Base-by-base conservation (phyloP, 495 filamentous ascomycete genomes). In the Tuber calosporum region DNA sequence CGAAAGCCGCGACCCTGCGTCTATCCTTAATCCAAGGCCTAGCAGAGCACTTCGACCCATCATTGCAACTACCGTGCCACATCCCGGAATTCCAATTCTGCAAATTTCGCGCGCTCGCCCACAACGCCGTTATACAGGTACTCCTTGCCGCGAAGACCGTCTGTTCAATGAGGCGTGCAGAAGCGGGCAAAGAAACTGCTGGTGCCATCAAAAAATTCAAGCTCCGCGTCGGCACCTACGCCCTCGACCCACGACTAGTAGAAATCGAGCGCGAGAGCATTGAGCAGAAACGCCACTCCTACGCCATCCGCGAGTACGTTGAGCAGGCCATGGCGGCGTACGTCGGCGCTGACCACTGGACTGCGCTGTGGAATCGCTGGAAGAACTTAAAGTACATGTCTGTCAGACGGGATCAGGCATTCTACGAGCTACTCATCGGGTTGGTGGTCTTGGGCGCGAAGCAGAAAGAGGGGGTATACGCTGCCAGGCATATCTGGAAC, bases 341-440 rank as follows among this genome's bases (percentile, higher is more conserved):
- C 77, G 82, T 80, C 34, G 77, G 70, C 79, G 74, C 75, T 40
- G 78, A 82, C 2, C 79, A 87, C 69, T 90, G 88, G 84, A 79
- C 84, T 19, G 81, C 81, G 5, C 88, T 93, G 74, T 91, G 87
- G 89, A 84, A 86, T 15, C 76, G 85, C 45, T 93, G 89, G 88
- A 84, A 85, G 69, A 84, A 85, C 67, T 82, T 88, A 37, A 83
- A 89, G 66, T 83, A 85, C 45, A 83, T 85, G 69, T 80, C 84
- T 8, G 77, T 82, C 34, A 80, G 84, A 6, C 87, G 90, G 43
- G 87, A 87, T 2, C 81, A 80, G 37, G 81, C 79, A 9, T 83
- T 91, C 72, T 93, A 93, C 81, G 77, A 81, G 34, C 80, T 86
- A 67, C 79, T 90, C 36, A 90, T 89, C 80, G 73, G 81, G 37